Conservation (phyloP, 225 moss, liverwort and hornwort species). For the Pseudisothecium myosuroides region DNA sequence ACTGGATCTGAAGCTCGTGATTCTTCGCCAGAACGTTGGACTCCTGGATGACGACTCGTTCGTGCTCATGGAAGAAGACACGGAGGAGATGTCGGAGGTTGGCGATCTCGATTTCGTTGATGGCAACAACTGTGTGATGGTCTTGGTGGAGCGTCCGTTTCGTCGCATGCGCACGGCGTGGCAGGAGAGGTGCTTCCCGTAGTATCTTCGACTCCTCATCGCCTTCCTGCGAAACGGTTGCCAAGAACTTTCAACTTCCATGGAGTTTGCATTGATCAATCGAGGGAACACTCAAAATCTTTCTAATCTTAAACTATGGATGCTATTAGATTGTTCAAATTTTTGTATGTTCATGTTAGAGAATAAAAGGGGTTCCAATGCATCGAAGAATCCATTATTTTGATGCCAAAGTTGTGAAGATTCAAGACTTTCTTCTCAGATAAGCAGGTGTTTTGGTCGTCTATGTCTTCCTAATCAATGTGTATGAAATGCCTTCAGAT, state of each 20-base stretch:
- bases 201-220: slow-evolving; percentile 15
- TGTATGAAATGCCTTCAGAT: neutral
- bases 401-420: neutral
- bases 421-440: neutral
- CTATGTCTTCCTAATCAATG: neutral
- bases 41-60: neutral
- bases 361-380: neutral
- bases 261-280: neutral
- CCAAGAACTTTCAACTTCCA: neutral
- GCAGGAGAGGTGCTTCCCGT: slow-evolving; percentile 19
- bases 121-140: neutral
- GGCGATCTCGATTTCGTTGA: neutral
- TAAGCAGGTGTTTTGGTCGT: neutral
- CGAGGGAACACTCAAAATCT: neutral
- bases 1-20: slow-evolving; percentile 1
- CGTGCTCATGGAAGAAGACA: neutral
- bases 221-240: slow-evolving; percentile 11
- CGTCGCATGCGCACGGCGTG: slow-evolving; percentile 33
- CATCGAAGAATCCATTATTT: neutral
- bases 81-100: slow-evolving; percentile 1
- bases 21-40: slow-evolving; percentile 17
- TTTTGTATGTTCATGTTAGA: neutral
- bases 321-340: neutral
- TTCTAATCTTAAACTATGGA: neutral
- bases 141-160: slow-evolving; percentile 6